Conservation (phyloP, 192 early-diverging fungal species). For the Podila verticillata region DNA sequence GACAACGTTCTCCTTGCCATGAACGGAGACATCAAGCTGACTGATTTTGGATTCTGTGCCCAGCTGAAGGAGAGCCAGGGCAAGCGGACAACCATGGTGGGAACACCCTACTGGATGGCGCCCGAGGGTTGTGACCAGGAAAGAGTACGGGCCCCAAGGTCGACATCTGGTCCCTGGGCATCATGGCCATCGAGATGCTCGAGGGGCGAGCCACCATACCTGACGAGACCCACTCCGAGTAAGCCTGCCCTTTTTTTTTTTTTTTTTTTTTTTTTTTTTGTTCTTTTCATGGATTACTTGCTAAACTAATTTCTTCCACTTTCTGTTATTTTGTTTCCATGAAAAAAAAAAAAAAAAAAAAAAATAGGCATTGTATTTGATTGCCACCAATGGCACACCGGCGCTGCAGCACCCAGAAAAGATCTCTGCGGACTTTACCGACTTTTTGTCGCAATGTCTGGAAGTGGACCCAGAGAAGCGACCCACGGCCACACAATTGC, state of each 20-base stretch:
- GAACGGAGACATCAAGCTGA: slow-evolving; percentile 78
- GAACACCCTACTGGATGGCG: slow-evolving; percentile 98
- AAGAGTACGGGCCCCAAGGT: slow-evolving; percentile 93
- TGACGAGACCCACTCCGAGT: slow-evolving; percentile 89
- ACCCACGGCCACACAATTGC: slow-evolving; percentile 79
- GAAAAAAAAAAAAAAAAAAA: too few relatives aligned
- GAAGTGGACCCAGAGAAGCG: slow-evolving; percentile 87
- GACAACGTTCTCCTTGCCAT: slow-evolving; percentile 82
- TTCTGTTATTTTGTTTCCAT: neutral
- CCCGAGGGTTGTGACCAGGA: slow-evolving; percentile 94
- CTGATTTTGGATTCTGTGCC: slow-evolving; percentile 93
- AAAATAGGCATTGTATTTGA: slow-evolving; percentile 88
- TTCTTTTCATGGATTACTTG: neutral
- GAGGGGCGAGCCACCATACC: slow-evolving; percentile 97
- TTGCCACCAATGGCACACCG: slow-evolving; percentile 96
- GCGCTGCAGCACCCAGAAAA: slow-evolving; percentile 88
- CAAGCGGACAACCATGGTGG: slow-evolving; percentile 84
- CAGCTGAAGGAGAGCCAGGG: slow-evolving; percentile 69
- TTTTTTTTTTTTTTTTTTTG: neutral
- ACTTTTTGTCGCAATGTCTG: slow-evolving; percentile 84
- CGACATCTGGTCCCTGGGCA: slow-evolving; percentile 98
- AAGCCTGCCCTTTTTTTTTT: slow-evolving; percentile 60
- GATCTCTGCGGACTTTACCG: slow-evolving; percentile 77
- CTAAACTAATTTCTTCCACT: too few relatives aligned
- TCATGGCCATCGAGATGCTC: slow-evolving; percentile 98